phyloP scores from a whole-genome alignment of 257 asterid species.

The Lithospermum erythrorhizon region DNA sequence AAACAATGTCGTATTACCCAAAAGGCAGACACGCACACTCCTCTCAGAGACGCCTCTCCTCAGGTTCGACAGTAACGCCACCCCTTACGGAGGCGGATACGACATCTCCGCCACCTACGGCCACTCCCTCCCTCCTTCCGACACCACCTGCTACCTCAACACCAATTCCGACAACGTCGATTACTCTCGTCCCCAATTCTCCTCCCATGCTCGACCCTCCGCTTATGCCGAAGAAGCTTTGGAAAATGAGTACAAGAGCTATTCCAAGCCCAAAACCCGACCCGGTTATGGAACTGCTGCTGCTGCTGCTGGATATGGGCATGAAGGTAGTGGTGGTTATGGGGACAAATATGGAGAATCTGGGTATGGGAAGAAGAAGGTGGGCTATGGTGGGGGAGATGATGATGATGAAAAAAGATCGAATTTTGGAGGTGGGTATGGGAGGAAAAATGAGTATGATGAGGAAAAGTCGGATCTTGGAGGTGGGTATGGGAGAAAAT shows the following conservation, averaged over 20 bases:
- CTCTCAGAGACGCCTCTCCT: no score
- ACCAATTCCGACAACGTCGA: conserved; percentile 45
- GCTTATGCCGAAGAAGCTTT: conserved; percentile 65
- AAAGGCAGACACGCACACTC: conserved; percentile 52
- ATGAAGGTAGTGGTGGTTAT: conserved; percentile 23
- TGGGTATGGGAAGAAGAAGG: background rate
- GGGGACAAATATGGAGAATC: conserved; percentile 1
- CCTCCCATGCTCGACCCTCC: conserved; percentile 62
- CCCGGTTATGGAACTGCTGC: conserved; percentile 21
- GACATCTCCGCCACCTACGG: conserved; percentile 63
- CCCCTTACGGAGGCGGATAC: conserved; percentile 91
- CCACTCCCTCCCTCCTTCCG: conserved; percentile 64
- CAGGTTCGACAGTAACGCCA: conserved; percentile 66
- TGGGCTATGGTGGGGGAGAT: no score
- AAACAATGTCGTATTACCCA: conserved; percentile 61
- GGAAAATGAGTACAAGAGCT: conserved; percentile 76
- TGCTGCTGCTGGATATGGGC: conserved; percentile 11
- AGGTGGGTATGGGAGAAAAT: conserved; percentile 21
- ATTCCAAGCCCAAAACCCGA: conserved; percentile 51
- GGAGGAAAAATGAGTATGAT: no score
- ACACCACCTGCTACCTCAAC: conserved; percentile 62
- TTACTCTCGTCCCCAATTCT: conserved; percentile 68
- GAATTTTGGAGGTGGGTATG: no score
- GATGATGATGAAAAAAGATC: no score
- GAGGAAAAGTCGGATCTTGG: no score